Conservation (phyloP, 345 rosid species). For the Brassica rapa region DNA sequence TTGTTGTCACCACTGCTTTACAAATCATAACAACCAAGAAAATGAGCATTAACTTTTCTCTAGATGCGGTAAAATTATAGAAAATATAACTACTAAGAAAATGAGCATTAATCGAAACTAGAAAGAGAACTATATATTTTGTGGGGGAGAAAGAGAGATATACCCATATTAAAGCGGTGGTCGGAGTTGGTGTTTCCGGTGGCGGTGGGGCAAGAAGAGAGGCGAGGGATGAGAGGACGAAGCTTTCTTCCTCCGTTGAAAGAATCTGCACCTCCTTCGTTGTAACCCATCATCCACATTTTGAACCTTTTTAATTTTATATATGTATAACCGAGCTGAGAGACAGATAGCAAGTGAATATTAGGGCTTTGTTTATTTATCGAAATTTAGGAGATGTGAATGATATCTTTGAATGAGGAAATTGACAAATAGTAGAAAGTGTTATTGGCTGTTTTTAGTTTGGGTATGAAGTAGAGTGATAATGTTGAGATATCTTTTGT, state of each 20-base stretch:
- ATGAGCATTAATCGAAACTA: not conserved
- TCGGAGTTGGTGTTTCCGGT: conserved; percentile 57
- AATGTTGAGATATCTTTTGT: conserved; percentile 34
- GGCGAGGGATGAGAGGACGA: conserved; percentile 81
- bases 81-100: not conserved
- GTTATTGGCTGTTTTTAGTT: conserved; percentile 26
- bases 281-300: conserved; percentile 97
- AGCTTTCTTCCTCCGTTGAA: conserved; percentile 69
- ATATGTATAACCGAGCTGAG: not conserved
- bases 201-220: conserved; percentile 49
- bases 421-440: conserved; percentile 8
- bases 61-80: not conserved
- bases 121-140: not conserved
- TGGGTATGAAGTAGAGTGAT: conserved; percentile 35
- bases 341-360: not conserved
- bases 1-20: conserved; percentile 32
- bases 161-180: conserved; percentile 53
- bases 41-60: not conserved
- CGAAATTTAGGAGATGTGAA: conserved; percentile 21
- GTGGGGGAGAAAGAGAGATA: not conserved
- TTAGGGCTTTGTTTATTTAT: not conserved
- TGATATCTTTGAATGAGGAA: conserved; percentile 34
- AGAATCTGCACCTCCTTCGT: conserved; percentile 66
- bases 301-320: not conserved
- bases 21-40: conserved; percentile 11